Evolutionary conservation across 257 asterid species (phyloP), one percentile per base, ranked within the genome.

Genomic region (Prunella vulgaris): DNA sequence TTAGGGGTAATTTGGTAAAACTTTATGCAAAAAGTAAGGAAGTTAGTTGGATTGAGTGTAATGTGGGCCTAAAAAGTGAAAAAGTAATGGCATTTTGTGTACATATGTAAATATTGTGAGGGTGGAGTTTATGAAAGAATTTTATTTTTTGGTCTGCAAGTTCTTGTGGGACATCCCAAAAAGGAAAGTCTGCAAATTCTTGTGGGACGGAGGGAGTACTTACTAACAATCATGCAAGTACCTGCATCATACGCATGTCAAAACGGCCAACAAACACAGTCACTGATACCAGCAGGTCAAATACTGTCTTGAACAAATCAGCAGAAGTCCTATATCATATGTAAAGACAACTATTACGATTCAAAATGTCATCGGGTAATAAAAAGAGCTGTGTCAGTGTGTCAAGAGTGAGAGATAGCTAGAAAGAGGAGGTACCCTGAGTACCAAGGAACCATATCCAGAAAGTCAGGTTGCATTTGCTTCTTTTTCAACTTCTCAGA

Each of bases 221-320:
- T 6, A 38, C 27, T 56, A 68, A 25, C 10, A 71, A 67, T 18
- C 21, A 56, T 54, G 60, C 5, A 32, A 60, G 42, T 82, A 93
- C 99, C 97, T 94, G 97, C 99, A 94, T 87, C 96, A 94, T 94
- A 40, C 99, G 97, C 97, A 94, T 94, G 89, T 94, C 99, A 77
- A 94, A 94, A 73, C 99, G 99, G n/a, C 99, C 99, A 73, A 94
- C 99, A 80, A 94, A 94, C 54, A 94, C 89, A 35, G 99, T 91
- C 54, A 94, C 97, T 10, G 99, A 94, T 46, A 94, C 99, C 80
- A 94, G 82, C 54, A 94, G 88, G 81, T 94, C 99, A 84, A 94
- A 94, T 52, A 87, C 96, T 48, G 99, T 94, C 96, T 94, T 94
- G 66, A 94, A 94, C 60, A 94, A 85, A 83, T 94, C 97, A 60